Percentiles rank a stretch among this genome's conserved stretches.
Evolutionary conservation across 1,284 basidiomycete species (phyloP).

Genomic region (Inonotus hispidus): DNA sequence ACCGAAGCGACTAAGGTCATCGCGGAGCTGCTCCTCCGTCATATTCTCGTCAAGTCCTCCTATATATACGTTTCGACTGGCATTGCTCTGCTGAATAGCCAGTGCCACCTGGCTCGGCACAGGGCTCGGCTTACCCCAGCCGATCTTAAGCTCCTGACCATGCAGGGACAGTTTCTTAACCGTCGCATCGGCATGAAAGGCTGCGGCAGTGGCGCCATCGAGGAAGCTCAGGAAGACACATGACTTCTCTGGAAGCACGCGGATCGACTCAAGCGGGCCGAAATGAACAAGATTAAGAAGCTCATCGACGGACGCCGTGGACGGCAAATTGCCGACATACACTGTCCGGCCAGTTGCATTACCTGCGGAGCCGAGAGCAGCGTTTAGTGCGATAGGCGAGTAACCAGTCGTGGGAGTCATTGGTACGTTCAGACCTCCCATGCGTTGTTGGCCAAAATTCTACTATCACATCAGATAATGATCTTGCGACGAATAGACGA

Average conservation of each 20-base stretch:
- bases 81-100: conserved; percentile 85
- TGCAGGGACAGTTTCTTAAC: conserved; percentile 90
- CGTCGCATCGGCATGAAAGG: conserved; percentile 91
- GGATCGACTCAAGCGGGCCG: conserved; percentile 93
- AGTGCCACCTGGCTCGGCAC: conserved; percentile 80
- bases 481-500: conserved; percentile 12
- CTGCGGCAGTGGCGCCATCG: conserved; percentile 84
- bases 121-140: conserved; percentile 91
- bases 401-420: conserved; percentile 54
- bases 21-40: conserved; percentile 85
- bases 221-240: conserved; percentile 98
- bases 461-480: conserved; percentile 21
- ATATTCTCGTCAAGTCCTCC: conserved; percentile 84
- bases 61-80: conserved; percentile 90
- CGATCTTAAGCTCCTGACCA: conserved; percentile 91
- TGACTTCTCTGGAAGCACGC: conserved; percentile 94
- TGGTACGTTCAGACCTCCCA: conserved; percentile 61
- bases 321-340: conserved; percentile 94
- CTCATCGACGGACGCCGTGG: conserved; percentile 96
- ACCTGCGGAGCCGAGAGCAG: conserved; percentile 57
- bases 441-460: conserved; percentile 46
- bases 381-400: conserved; percentile 65
- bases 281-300: conserved; percentile 97
- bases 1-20: conserved; percentile 86
- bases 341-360: conserved; percentile 83